These are phyloP conservation scores for Ascoidea rubescens DNA, from an alignment of 805 yeast genomes.

Conservation along the genomic window DNA sequence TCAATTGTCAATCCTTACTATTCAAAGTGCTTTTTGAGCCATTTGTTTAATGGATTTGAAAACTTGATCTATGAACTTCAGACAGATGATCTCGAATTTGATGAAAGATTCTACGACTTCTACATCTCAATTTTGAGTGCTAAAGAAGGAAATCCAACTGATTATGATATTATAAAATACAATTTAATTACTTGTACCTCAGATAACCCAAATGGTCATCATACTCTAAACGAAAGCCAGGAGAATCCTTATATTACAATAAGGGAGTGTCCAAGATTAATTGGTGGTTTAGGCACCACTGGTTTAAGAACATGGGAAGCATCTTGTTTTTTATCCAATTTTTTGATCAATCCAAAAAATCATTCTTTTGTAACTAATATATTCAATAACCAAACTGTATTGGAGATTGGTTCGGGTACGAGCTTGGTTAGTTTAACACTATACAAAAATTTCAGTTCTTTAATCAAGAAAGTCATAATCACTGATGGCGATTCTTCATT, in stretches of 20 bases:
- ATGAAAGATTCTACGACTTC: conserved; percentile 16
- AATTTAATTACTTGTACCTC: conserved; percentile 10
- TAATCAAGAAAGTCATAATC: conserved; percentile 10
- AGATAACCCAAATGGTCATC: not conserved
- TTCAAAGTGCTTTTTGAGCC: conserved; percentile 29
- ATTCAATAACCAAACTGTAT: conserved; percentile 18
- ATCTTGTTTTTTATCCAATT: conserved; percentile 50
- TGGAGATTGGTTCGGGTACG: conserved; percentile 86
- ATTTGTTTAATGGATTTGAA: conserved; percentile 28
- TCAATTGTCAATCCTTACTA: conserved; percentile 35
- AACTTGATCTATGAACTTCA: conserved; percentile 15
- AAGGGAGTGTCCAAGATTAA: conserved; percentile 46
- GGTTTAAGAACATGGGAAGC: conserved; percentile 95
- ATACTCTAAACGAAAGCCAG: conserved; percentile 1
- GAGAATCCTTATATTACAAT: conserved; percentile 19
- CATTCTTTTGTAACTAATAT: not conserved
- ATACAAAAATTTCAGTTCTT: conserved; percentile 6
- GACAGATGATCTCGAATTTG: conserved; percentile 11
- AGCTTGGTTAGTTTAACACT: conserved; percentile 52
- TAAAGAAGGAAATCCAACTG: conserved; percentile 15
- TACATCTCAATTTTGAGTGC: conserved; percentile 17
- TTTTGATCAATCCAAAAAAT: conserved; percentile 17
- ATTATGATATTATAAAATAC: conserved; percentile 20
- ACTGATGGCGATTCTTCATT: conserved; percentile 52
- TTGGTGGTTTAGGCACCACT: conserved; percentile 71